A percentile compares a stretch with the other conserved stretches of the same genome.
Conservation (phyloP, 2,329 filamentous ascomycete genomes). For the Fusarium armeniacum region DNA sequence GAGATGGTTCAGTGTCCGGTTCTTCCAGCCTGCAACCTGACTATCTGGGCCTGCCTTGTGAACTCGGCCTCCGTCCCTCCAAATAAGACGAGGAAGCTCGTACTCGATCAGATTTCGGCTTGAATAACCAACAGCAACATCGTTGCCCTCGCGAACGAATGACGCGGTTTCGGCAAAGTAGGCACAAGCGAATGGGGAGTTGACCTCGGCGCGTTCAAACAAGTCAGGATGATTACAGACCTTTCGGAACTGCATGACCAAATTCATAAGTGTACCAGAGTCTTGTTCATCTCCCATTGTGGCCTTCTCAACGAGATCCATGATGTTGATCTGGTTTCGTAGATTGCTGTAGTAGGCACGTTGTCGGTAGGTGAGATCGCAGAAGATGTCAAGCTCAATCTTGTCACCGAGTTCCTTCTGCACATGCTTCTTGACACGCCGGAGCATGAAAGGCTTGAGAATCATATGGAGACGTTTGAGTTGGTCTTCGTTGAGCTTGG, state of each 20-base stretch:
- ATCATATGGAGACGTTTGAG: conserved; percentile 98
- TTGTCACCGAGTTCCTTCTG: conserved; percentile 99
- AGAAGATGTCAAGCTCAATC: conserved; percentile 96
- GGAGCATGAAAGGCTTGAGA: conserved; percentile 98
- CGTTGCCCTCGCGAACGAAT: conserved; percentile 88
- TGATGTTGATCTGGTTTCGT: conserved; percentile 97
- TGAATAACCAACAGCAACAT: conserved; percentile 87
- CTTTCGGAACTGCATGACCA: conserved; percentile 99
- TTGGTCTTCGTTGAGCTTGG: conserved; percentile 99
- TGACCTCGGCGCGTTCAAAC: conserved; percentile 94
- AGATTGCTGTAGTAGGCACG: conserved; percentile 92
- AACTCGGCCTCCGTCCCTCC: conserved; percentile 82
- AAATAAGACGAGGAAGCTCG: conserved; percentile 83
- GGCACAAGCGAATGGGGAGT: conserved; percentile 85
- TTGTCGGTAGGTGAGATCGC: conserved; percentile 95
- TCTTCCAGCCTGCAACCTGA: conserved; percentile 80
- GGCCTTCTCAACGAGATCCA: conserved; percentile 98
- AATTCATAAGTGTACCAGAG: conserved; percentile 96
- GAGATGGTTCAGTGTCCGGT: conserved; percentile 81
- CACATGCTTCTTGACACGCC: conserved; percentile 99
- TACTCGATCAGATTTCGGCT: conserved; percentile 89
- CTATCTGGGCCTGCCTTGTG: conserved; percentile 81
- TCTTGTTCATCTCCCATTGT: conserved; percentile 95
- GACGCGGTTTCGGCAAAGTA: conserved; percentile 95
- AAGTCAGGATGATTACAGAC: conserved; percentile 98